Conservation (phyloP, 495 filamentous ascomycete species). For the Peziza echinospora region DNA sequence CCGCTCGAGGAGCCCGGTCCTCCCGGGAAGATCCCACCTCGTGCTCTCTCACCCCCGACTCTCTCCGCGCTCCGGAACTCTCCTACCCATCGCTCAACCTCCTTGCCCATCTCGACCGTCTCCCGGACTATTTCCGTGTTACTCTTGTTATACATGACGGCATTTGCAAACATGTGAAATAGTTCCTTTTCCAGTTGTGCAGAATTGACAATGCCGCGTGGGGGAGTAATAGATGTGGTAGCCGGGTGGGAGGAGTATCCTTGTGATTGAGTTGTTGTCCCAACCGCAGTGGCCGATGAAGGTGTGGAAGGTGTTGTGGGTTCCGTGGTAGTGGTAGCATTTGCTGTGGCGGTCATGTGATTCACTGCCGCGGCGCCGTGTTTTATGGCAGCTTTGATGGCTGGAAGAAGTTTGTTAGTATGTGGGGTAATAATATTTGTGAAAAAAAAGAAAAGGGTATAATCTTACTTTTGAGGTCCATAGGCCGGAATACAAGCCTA, state of each 20-base stretch:
- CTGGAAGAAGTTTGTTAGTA: conserved; percentile 18
- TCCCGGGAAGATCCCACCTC: too few relatives aligned
- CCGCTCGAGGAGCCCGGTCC: too few relatives aligned
- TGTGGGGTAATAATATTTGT: not conserved
- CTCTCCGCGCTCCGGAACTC: conserved; percentile 24
- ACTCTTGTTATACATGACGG: conserved; percentile 74
- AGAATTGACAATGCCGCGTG: conserved; percentile 83
- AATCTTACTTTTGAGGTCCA: conserved; percentile 47
- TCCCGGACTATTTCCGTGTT: conserved; percentile 18
- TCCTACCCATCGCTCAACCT: conserved; percentile 30
- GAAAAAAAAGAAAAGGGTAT: not conserved
- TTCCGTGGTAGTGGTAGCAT: conserved; percentile 22
- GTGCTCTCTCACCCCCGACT: conserved; percentile 21
- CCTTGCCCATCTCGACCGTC: conserved; percentile 17
- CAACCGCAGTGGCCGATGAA: conserved; percentile 30
- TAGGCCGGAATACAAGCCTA: conserved; percentile 63
- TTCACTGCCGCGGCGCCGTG: conserved; percentile 30
- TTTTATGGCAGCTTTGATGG: conserved; percentile 48
- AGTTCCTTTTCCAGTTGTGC: conserved; percentile 83
- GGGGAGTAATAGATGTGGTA: conserved; percentile 49
- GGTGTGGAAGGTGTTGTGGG: conserved; percentile 45
- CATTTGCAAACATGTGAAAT: conserved; percentile 94
- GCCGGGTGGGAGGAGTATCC: conserved; percentile 39
- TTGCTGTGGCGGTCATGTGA: conserved; percentile 20
- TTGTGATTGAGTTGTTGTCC: not conserved